These are phyloP conservation scores for Aciculosporium take DNA, from an alignment of 2,329 filamentous ascomycete species.

Conservation along the genomic window DNA sequence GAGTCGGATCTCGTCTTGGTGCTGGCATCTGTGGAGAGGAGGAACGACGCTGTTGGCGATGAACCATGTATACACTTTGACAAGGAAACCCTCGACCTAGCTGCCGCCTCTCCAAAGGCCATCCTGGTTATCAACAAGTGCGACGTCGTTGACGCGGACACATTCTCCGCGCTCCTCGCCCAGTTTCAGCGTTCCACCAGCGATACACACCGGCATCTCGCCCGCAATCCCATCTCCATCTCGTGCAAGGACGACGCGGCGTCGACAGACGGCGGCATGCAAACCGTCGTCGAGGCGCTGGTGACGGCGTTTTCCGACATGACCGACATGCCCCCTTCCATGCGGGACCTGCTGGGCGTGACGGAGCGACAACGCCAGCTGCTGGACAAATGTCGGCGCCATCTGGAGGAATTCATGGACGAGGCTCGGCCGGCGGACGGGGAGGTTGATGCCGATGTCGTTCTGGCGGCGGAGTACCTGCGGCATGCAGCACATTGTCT, in stretches of 20 bases:
- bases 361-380: constrained; percentile 80
- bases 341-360: constrained; percentile 76
- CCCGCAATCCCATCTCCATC: constrained; percentile 31
- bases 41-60: constrained; percentile 13
- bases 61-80: constrained; percentile 34
- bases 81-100: constrained; percentile 39
- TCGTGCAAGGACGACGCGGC: constrained; percentile 52
- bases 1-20: constrained; percentile 78
- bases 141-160: constrained; percentile 29
- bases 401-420: constrained; percentile 59
- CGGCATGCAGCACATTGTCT: constrained; percentile 66
- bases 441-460: constrained; percentile 56
- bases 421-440: constrained; percentile 31
- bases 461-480: constrained; percentile 79
- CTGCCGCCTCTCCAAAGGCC: constrained; percentile 30
- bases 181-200: constrained; percentile 21
- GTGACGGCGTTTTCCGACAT: constrained; percentile 54
- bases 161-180: constrained; percentile 24
- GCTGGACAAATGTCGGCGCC: constrained; percentile 54
- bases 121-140: constrained; percentile 50
- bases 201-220: constrained; percentile 12
- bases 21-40: constrained; percentile 56
- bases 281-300: constrained; percentile 52
- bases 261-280: constrained; percentile 46
- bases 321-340: constrained; percentile 55